phyloP scores from a whole-genome alignment of 192 early-diverging fungal species.

The Umbelopsis sp. region DNA sequence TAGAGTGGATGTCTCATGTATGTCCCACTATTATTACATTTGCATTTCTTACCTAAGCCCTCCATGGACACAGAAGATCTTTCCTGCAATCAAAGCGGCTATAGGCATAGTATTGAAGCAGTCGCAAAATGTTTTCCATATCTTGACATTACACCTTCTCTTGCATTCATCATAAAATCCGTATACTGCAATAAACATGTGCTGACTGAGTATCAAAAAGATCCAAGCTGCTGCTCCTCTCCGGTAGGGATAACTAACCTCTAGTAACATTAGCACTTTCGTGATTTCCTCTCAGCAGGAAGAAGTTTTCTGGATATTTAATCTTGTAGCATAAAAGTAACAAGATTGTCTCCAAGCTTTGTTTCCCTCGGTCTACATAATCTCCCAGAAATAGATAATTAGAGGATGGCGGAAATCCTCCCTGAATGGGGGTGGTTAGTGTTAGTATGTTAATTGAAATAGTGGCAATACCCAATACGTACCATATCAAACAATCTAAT shows the following conservation, averaged over 20 bases:
- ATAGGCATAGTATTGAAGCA: conserved; percentile 95
- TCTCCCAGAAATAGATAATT: conserved; percentile 96
- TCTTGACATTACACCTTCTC: conserved; percentile 79
- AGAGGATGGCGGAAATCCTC: conserved; percentile 87
- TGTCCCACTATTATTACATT: neutral
- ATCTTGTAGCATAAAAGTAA: conserved; percentile 95
- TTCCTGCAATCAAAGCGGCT: conserved; percentile 86
- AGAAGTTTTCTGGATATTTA: conserved; percentile 97
- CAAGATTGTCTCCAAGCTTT: conserved; percentile 92
- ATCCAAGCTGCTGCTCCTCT: no score
- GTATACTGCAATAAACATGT: conserved; percentile 62
- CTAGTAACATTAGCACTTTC: conserved; percentile 92
- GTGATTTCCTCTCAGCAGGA: conserved; percentile 95
- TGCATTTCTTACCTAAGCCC: conserved; percentile 58
- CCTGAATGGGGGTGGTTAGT: conserved; percentile 10
- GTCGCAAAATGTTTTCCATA: conserved; percentile 92
- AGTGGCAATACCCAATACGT: neutral
- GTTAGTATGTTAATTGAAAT: neutral
- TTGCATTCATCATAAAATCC: conserved; percentile 99
- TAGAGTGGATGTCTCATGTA: neutral
- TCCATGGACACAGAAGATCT: conserved; percentile 96
- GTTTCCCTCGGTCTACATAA: conserved; percentile 97
- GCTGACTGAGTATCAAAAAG: no score
- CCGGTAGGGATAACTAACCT: conserved; percentile 54
- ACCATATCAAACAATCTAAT: conserved; percentile 87